Conservation (phyloP, 2,329 filamentous ascomycete genomes). For the Metarhizium rileyi region DNA sequence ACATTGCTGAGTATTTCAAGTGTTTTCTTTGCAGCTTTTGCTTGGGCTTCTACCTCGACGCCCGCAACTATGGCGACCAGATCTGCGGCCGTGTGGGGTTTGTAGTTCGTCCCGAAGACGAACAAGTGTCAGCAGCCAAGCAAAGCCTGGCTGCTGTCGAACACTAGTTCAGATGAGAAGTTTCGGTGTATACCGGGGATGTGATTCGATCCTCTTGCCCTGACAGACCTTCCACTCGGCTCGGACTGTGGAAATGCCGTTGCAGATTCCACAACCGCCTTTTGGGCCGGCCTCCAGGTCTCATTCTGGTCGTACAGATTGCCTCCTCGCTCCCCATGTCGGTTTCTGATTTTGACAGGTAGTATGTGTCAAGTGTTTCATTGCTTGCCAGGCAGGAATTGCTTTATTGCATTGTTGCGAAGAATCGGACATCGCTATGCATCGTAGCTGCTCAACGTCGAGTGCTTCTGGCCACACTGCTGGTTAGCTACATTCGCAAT, state of each 20-base stretch:
- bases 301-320: constrained; percentile 2
- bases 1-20: constrained; percentile 3
- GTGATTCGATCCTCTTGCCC: constrained; percentile 18
- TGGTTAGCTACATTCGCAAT: neutral
- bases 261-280: constrained; percentile 6
- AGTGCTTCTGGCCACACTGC: neutral
- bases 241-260: constrained; percentile 2
- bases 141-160: constrained; percentile 15
- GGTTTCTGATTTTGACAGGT: neutral
- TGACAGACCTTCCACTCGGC: constrained; percentile 2
- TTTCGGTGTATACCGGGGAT: constrained; percentile 27
- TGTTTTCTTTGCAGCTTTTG: constrained; percentile 1
- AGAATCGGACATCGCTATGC: neutral
- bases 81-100: constrained; percentile 32
- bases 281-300: neutral
- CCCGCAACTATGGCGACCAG: constrained; percentile 21
- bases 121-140: constrained; percentile 28
- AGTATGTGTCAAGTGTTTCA: neutral
- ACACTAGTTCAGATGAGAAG: constrained; percentile 13
- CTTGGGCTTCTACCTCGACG: constrained; percentile 2
- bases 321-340: neutral
- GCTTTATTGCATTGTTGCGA: neutral
- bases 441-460: neutral
- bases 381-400: neutral
- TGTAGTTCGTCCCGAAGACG: constrained; percentile 27